Evolutionary conservation across 2,329 filamentous ascomycete genomes (phyloP).

Genomic region (Beauveria brongniartii): DNA sequence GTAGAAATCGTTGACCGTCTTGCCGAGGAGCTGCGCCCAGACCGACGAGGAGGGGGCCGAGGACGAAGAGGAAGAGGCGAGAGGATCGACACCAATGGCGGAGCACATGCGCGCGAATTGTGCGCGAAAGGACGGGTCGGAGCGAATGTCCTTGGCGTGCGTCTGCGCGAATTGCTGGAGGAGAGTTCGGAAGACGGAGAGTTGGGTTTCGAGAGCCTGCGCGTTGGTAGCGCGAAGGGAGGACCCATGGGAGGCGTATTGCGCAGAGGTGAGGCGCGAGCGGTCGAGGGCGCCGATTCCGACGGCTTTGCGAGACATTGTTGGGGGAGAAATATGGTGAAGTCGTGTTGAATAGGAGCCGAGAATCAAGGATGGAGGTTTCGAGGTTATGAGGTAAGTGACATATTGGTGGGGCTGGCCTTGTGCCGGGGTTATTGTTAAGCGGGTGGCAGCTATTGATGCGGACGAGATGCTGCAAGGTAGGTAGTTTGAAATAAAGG

Average conservation of each 20-base stretch:
- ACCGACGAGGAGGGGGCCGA: conserved; percentile 47
- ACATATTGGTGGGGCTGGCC: not conserved
- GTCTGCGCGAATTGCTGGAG: conserved; percentile 93
- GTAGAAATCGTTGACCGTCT: conserved; percentile 95
- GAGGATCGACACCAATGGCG: conserved; percentile 90
- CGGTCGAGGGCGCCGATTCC: conserved; percentile 87
- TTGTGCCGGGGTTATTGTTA: not conserved
- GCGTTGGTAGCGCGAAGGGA: conserved; percentile 79
- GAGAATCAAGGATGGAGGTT: not conserved
- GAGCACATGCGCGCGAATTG: conserved; percentile 99
- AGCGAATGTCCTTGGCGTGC: conserved; percentile 92
- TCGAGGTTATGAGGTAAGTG: not conserved
- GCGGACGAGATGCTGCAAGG: not conserved
- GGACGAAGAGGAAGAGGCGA: conserved; percentile 50
- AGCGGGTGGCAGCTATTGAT: not conserved
- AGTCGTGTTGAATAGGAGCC: too few species aligned
- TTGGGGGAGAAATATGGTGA: not conserved
- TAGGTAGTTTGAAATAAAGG: too few species aligned
- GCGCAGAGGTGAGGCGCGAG: conserved; percentile 73
- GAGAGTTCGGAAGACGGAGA: conserved; percentile 90
- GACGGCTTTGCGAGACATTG: conserved; percentile 59
- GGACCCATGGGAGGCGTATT: conserved; percentile 85
- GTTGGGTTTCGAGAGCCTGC: conserved; percentile 80
- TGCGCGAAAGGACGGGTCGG: conserved; percentile 86
- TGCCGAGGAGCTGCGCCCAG: conserved; percentile 87